Percentiles rank a stretch among this genome's conserved stretches.
Evolutionary conservation across 2,329 filamentous ascomycete genomes (phyloP).

Genomic region (Dendryphion nanum): DNA sequence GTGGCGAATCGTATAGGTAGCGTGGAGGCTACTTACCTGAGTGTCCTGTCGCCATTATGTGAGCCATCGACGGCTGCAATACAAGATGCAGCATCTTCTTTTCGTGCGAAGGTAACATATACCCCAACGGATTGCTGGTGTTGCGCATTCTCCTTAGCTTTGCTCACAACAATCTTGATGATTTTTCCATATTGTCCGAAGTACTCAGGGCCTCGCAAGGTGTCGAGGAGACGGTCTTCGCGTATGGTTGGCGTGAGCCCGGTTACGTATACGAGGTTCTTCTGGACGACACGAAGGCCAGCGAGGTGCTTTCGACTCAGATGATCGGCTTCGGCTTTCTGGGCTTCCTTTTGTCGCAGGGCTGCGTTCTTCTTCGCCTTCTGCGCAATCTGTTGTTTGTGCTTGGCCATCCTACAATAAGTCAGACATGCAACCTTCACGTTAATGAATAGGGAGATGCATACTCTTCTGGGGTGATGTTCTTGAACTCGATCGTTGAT

Average conservation of each 20-base stretch:
- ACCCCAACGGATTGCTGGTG: slow-evolving; percentile 86
- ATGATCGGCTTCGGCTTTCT: slow-evolving; percentile 94
- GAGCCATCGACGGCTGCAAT: slow-evolving; percentile 92
- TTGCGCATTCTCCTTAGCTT: slow-evolving; percentile 72
- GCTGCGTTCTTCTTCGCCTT: slow-evolving; percentile 94
- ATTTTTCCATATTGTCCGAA: slow-evolving; percentile 99
- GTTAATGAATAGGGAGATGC: slow-evolving; percentile 10
- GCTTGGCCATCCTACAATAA: slow-evolving; percentile 63
- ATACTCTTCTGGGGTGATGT: slow-evolving; percentile 85
- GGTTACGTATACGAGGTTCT: slow-evolving; percentile 97
- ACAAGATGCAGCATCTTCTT: slow-evolving; percentile 84
- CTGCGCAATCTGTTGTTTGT: slow-evolving; percentile 70
- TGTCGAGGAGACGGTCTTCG: slow-evolving; percentile 89
- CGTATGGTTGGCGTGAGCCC: slow-evolving; percentile 87
- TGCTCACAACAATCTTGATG: slow-evolving; percentile 98
- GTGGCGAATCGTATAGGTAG: slow-evolving; percentile 9
- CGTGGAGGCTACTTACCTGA: slow-evolving; percentile 59
- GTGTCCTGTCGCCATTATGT: slow-evolving; percentile 79
- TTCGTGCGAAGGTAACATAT: slow-evolving; percentile 95
- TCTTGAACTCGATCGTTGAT: slow-evolving; percentile 94
- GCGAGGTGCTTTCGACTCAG: slow-evolving; percentile 94
- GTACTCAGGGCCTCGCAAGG: slow-evolving; percentile 84
- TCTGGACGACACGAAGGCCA: slow-evolving; percentile 93
- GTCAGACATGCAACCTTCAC: slow-evolving; percentile 23
- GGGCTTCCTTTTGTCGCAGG: slow-evolving; percentile 86